Percentiles rank a stretch among this genome's conserved stretches.
Conservation (phyloP, 23 red algal genomes). For the Gracilaria gracilis region DNA sequence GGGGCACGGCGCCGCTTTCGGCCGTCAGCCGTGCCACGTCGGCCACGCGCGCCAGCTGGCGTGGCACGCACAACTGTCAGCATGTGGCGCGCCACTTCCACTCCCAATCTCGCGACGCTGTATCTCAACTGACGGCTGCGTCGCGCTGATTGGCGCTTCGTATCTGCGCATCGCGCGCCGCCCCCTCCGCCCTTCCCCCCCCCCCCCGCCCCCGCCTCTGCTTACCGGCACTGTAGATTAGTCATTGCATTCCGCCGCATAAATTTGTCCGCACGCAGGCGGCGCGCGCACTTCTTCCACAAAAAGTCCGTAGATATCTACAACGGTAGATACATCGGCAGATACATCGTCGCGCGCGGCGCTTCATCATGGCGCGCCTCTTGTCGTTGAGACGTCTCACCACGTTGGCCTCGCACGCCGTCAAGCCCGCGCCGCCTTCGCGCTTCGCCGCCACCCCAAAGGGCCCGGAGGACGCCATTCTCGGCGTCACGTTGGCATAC, state of each 20-base stretch:
- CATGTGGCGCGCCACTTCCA: no score
- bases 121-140: conserved; percentile 7
- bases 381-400: conserved; percentile 1
- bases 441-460: conserved; percentile 67
- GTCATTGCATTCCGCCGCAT: no score
- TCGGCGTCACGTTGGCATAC: conserved; percentile 87
- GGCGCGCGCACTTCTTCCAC: no score
- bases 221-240: no score
- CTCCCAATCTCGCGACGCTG: background rate
- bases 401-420: conserved; percentile 8
- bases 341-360: no score
- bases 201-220: no score
- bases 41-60: background rate
- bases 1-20: no score
- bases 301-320: no score
- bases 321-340: no score
- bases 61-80: no score
- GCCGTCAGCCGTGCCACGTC: background rate
- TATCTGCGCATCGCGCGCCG: no score
- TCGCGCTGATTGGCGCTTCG: background rate
- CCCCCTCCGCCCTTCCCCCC: background rate
- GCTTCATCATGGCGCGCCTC: conserved; percentile 9
- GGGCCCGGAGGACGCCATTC: conserved; percentile 86
- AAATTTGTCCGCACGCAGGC: no score
- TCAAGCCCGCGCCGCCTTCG: conserved; percentile 46